Conservation (phyloP, 129 eudicot genomes). For the Pseudognaphalium luteoalbum region DNA sequence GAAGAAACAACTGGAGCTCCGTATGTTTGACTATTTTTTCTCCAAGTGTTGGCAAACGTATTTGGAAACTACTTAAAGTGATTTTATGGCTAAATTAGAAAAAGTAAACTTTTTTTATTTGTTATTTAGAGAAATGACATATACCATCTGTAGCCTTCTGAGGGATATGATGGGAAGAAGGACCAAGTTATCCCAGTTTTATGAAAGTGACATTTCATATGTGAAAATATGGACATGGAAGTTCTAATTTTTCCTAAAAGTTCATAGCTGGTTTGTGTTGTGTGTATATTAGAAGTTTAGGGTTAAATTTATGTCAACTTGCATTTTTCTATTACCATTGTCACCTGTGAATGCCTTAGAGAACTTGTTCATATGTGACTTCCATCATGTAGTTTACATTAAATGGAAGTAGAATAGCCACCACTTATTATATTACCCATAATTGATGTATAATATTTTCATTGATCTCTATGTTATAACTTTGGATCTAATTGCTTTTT, state of each 20-base stretch:
- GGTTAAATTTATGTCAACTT: neutral
- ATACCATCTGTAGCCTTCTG: no score
- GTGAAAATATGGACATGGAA: neutral
- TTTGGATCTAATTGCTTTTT: conserved; percentile 14
- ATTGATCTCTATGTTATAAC: conserved; percentile 1
- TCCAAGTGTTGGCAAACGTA: neutral
- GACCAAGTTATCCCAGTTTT: neutral
- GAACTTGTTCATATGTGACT: neutral
- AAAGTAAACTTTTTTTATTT: neutral
- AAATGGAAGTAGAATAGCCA: neutral
- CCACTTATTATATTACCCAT: neutral
- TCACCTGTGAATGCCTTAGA: neutral
- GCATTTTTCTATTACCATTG: neutral
- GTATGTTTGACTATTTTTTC: neutral
- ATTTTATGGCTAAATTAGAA: neutral
- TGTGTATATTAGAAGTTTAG: neutral
- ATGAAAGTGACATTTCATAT: neutral
- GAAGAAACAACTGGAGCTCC: neutral
- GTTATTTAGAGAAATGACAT: neutral
- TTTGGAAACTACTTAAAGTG: neutral
- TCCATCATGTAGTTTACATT: neutral
- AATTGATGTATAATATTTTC: neutral
- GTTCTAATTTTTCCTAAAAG: neutral
- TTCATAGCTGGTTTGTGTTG: neutral
- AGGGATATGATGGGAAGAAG: neutral